phyloP scores from a whole-genome alignment of 345 rosid genomes.

The Rubroshorea leprosula region DNA sequence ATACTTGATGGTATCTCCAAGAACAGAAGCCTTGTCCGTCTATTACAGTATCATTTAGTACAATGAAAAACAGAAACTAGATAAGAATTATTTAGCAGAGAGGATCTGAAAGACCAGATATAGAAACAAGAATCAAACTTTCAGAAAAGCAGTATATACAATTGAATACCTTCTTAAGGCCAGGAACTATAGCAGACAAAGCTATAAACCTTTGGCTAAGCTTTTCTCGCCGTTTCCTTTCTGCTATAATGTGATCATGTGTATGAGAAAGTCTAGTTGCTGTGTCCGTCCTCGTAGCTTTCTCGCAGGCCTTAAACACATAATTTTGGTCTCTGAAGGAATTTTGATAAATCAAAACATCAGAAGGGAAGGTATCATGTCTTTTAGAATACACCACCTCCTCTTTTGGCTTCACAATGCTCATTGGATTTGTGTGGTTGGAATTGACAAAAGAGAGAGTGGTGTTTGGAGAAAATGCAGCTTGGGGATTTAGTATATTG shows the following conservation, averaged over 20 bases:
- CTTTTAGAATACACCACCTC: conserved; percentile 24
- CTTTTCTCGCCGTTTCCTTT: conserved; percentile 62
- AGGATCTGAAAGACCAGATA: background rate
- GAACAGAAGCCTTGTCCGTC: conserved; percentile 97
- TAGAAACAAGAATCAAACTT: too few relatives aligned
- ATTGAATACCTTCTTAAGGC: conserved; percentile 50
- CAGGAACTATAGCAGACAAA: conserved; percentile 59
- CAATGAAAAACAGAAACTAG: background rate
- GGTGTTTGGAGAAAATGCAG: conserved; percentile 19
- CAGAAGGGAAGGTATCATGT: conserved; percentile 19
- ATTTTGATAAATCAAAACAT: conserved; percentile 22
- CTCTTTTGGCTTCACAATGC: conserved; percentile 39
- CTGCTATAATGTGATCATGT: conserved; percentile 63
- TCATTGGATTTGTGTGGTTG: conserved; percentile 23
- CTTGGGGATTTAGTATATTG: conserved; percentile 21
- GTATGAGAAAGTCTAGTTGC: conserved; percentile 32
- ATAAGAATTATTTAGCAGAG: background rate
- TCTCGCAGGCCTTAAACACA: conserved; percentile 27
- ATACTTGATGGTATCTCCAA: conserved; percentile 80
- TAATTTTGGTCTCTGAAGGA: conserved; percentile 30
- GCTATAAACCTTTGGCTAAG: conserved; percentile 64
- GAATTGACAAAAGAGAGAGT: conserved; percentile 28
- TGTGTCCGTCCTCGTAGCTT: conserved; percentile 23
- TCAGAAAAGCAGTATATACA: background rate
- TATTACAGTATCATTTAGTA: conserved; percentile 15